phyloP scores from a whole-genome alignment of 805 yeast species.

The Yarrowia phangngaensis region DNA sequence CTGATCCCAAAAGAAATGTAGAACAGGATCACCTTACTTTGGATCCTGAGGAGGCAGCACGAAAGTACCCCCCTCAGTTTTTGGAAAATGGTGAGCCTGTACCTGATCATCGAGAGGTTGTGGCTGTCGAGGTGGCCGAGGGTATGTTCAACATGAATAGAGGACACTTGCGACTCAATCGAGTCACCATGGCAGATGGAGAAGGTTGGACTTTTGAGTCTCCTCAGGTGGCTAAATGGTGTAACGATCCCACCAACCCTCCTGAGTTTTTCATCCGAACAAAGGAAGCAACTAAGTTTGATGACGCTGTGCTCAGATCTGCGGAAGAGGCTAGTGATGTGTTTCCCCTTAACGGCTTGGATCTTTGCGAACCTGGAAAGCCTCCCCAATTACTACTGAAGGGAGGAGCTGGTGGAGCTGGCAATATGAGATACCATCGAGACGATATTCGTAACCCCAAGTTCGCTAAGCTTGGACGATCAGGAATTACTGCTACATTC shows the following conservation, averaged over 20 bases:
- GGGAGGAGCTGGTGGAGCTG: slow-evolving; percentile 94
- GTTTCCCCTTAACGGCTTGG: slow-evolving; percentile 80
- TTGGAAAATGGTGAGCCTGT: slow-evolving; percentile 30
- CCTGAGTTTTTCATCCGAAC: slow-evolving; percentile 60
- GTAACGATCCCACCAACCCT: slow-evolving; percentile 7
- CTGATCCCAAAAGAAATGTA: slow-evolving; percentile 52
- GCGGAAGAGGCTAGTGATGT: slow-evolving; percentile 61
- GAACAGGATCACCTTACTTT: slow-evolving; percentile 30
- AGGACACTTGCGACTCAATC: slow-evolving; percentile 49
- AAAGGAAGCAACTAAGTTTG: slow-evolving; percentile 58
- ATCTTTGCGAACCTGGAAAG: slow-evolving; percentile 54
- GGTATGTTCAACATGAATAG: slow-evolving; percentile 18
- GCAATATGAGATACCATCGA: slow-evolving; percentile 92
- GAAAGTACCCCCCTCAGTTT: slow-evolving; percentile 21
- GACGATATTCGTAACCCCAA: slow-evolving; percentile 82
- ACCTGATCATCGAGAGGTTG: slow-evolving; percentile 28
- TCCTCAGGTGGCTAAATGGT: slow-evolving; percentile 53
- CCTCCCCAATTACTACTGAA: slow-evolving; percentile 61
- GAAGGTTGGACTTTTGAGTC: slow-evolving; percentile 86
- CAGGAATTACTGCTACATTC: slow-evolving; percentile 61
- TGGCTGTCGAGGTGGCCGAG: slow-evolving; percentile 34
- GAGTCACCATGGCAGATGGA: slow-evolving; percentile 64
- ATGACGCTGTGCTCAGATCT: slow-evolving; percentile 55
- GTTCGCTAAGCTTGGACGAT: slow-evolving; percentile 77
- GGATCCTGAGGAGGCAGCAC: slow-evolving; percentile 25